Evolutionary conservation across 495 filamentous ascomycete species (phyloP), one percentile per base, ranked within the genome.

Genomic region (Pseudevernia furfuracea): DNA sequence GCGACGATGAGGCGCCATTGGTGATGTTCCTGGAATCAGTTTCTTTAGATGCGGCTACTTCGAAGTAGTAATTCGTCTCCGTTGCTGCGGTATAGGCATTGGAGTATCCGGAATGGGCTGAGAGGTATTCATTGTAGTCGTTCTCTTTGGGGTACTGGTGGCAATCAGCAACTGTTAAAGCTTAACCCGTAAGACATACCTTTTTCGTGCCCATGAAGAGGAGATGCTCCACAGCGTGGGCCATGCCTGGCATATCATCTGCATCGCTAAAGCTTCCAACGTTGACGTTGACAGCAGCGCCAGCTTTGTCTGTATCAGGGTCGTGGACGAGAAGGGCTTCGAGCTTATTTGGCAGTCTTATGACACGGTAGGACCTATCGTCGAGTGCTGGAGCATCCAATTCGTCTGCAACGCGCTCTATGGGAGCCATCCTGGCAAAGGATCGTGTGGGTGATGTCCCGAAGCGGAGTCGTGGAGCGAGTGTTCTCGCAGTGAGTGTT

Each of bases 171-270:
- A 48, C 2, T 1, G 2, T 37, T 10, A 30, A 44, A 28, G 21
- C 30, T 14, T 32, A 23, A 3, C 41, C 7, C 12, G 12, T 32
- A 58, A 53, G 36, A 72, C 75, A 63, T 74, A 89, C 88, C 82
- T 98, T 98, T 75, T 96, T 85, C 14, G 94, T 99, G 48, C 94
- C 94, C 95, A 99, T 97, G 79, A 99, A 99, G 12, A 97, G 78
- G 70, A 97, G 78, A 83, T 97, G 85, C 74, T 96, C 92, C 48
- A 96, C 88, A 1, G 89, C 90, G 77, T 96, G 92, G 15, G 89
- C 90, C 81, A 91, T 89, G 38, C 92, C 95, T n/a, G 91, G 91
- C 84, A 97, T 88, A 68, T 91, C 88, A 72, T 89, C 85, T 67
- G 85, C 81, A 71, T 99, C 94, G 71, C 90, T 94, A 75, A 96